Percentiles rank a stretch among this genome's conserved stretches.
Evolutionary conservation across 2,329 filamentous ascomycete genomes (phyloP).

Genomic region (Bipolaris cookei): DNA sequence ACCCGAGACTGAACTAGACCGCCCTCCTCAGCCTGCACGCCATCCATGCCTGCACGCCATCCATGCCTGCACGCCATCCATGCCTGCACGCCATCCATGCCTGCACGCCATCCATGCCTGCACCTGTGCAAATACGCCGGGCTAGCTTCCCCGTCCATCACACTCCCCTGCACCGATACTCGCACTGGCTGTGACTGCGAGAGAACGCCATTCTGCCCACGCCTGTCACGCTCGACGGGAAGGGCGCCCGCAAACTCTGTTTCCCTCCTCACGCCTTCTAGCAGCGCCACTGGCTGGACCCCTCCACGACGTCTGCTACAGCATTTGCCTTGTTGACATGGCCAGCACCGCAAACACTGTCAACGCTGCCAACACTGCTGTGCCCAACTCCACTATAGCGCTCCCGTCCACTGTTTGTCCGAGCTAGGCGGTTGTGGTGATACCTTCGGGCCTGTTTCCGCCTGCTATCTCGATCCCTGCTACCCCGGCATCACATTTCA

Average conservation of each 20-base stretch:
- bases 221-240: not conserved
- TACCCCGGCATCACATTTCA: constrained; percentile 13
- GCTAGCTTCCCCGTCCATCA: too few species aligned
- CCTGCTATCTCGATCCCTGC: constrained; percentile 5
- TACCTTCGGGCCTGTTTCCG: constrained; percentile 3
- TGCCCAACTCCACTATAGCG: too few species aligned
- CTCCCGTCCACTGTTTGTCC: too few species aligned
- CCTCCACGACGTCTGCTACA: not conserved
- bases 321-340: too few species aligned
- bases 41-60: not conserved
- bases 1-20: constrained; percentile 9
- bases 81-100: not conserved
- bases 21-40: constrained; percentile 7
- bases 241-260: not conserved
- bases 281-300: not conserved
- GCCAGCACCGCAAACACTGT: too few species aligned
- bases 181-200: too few species aligned
- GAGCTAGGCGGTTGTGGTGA: not conserved
- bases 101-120: not conserved
- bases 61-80: not conserved
- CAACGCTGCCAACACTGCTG: too few species aligned
- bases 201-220: too few species aligned
- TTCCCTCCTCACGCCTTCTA: not conserved
- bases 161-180: too few species aligned
- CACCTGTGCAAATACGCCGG: not conserved